phyloP scores from a whole-genome alignment of 495 filamentous ascomycete species.

The Penicillium maclennaniae region DNA sequence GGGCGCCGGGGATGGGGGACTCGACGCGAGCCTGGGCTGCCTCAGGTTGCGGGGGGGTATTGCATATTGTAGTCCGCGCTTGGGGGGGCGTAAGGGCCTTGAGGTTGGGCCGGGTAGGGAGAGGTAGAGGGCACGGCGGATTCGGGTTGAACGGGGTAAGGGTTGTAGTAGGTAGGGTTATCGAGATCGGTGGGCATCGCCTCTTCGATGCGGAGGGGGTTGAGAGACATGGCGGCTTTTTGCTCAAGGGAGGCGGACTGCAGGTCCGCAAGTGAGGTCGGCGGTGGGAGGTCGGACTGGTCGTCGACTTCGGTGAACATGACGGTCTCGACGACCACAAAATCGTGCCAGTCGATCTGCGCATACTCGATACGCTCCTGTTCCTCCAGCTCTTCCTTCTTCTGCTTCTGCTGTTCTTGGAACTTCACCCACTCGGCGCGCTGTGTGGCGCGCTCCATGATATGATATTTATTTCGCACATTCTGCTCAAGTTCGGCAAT shows the following conservation, averaged over 20 bases:
- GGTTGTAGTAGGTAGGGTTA: slow-evolving; percentile 53
- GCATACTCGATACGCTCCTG: slow-evolving; percentile 80
- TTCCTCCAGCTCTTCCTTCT: slow-evolving; percentile 85
- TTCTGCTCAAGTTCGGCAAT: slow-evolving; percentile 74
- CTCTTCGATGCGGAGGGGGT: slow-evolving; percentile 86
- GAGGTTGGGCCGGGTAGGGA: slow-evolving; percentile 34
- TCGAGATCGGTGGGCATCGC: slow-evolving; percentile 83
- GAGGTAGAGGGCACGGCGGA: slow-evolving; percentile 24
- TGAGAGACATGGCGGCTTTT: slow-evolving; percentile 83
- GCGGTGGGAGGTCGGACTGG: slow-evolving; percentile 78
- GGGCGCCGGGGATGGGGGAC: slow-evolving; percentile 65
- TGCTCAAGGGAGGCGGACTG: slow-evolving; percentile 93
- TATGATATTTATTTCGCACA: slow-evolving; percentile 69
- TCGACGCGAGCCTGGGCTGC: slow-evolving; percentile 65
- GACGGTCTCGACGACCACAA: slow-evolving; percentile 94
- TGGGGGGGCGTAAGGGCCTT: slow-evolving; percentile 36
- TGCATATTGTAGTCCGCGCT: slow-evolving; percentile 34
- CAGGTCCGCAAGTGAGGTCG: slow-evolving; percentile 82
- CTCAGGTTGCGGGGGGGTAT: slow-evolving; percentile 16
- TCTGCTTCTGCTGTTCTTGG: slow-evolving; percentile 79
- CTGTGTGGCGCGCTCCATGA: slow-evolving; percentile 75
- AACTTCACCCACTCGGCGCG: slow-evolving; percentile 83
- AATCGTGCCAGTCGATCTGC: slow-evolving; percentile 97
- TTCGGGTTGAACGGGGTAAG: slow-evolving; percentile 38
- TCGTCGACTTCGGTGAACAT: slow-evolving; percentile 88